A percentile compares a stretch with the other conserved stretches of the same genome.
These are phyloP conservation scores for Lodderomyces beijingensis DNA, from an alignment of 1,139 yeast genomes.

Conservation along the genomic window DNA sequence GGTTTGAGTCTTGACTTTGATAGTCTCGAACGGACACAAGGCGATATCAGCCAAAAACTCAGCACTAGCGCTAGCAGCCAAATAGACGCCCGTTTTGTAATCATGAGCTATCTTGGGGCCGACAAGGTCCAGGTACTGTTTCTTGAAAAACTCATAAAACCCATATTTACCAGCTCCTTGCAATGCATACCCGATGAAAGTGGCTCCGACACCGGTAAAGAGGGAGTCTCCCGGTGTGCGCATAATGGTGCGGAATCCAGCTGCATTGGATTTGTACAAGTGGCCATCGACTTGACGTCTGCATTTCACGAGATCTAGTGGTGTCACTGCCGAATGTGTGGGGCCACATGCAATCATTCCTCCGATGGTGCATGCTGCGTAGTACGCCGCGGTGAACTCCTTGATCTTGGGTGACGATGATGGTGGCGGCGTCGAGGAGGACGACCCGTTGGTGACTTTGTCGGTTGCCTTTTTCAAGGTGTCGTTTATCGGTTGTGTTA, in stretches of 20 bases:
- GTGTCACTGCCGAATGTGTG: slow-evolving; percentile 89
- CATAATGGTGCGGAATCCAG: slow-evolving; percentile 74
- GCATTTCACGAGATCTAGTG: slow-evolving; percentile 88
- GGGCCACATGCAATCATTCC: slow-evolving; percentile 95
- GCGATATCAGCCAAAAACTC: slow-evolving; percentile 87
- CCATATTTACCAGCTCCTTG: slow-evolving; percentile 98
- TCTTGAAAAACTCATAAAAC: slow-evolving; percentile 84
- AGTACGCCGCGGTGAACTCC: slow-evolving; percentile 66
- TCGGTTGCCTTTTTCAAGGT: slow-evolving; percentile 17
- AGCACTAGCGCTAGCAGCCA: slow-evolving; percentile 87
- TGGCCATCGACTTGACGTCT: slow-evolving; percentile 80
- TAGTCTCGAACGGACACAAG: slow-evolving; percentile 90
- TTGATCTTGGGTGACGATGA: slow-evolving; percentile 23
- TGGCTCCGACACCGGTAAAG: slow-evolving; percentile 86
- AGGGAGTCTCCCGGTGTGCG: slow-evolving; percentile 74
- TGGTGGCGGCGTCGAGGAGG: slow-evolving; percentile 11
- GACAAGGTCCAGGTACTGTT: slow-evolving; percentile 61
- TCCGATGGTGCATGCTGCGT: slow-evolving; percentile 80
- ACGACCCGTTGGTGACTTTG: slow-evolving; percentile 14
- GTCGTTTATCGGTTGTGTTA: slow-evolving; percentile 31
- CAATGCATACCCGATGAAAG: slow-evolving; percentile 82
- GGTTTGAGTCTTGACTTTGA: slow-evolving; percentile 89
- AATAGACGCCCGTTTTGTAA: slow-evolving; percentile 68
- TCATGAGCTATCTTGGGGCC: slow-evolving; percentile 62
- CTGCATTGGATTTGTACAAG: slow-evolving; percentile 68